Evolutionary conservation across 2,329 filamentous ascomycete species (phyloP).

Genomic region (Fusarium sp.): DNA sequence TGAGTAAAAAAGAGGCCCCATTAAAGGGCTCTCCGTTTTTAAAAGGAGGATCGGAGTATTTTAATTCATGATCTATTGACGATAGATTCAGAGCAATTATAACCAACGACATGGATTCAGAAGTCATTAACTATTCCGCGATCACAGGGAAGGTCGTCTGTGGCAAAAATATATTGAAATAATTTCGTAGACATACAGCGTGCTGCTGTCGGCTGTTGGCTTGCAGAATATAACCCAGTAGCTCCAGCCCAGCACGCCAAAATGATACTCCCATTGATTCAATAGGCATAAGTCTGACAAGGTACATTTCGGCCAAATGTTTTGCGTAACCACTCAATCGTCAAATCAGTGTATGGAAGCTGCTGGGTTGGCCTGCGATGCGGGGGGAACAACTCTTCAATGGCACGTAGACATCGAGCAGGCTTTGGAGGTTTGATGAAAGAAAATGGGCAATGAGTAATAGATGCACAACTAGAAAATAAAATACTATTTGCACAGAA

Average conservation of each 20-base stretch:
- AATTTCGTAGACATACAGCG: accelerated
- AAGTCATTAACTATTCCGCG: accelerated
- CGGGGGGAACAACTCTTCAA: too few relatives aligned
- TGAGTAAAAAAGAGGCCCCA: background rate
- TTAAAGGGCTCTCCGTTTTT: background rate
- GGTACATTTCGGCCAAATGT: background rate
- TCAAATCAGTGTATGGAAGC: too few relatives aligned
- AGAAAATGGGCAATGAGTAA: accelerated
- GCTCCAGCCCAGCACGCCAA: accelerated
- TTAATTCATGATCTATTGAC: too few relatives aligned
- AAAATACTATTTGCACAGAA: too few relatives aligned
- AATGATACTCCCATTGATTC: background rate
- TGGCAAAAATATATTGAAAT: too few relatives aligned
- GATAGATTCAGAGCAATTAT: accelerated
- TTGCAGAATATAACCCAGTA: background rate
- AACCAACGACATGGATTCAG: accelerated
- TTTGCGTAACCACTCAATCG: background rate
- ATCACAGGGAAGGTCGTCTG: accelerated
- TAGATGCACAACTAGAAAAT: too few relatives aligned
- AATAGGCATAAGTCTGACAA: background rate
- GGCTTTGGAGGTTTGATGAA: too few relatives aligned
- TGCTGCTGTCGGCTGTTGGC: background rate
- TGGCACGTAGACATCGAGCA: too few relatives aligned
- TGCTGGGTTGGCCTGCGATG: too few relatives aligned
- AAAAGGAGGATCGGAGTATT: background rate